Percentiles rank a stretch among this genome's conserved stretches.
These are phyloP conservation scores for Corymbia maculata DNA, from an alignment of 345 rosid species.

Conservation along the genomic window DNA sequence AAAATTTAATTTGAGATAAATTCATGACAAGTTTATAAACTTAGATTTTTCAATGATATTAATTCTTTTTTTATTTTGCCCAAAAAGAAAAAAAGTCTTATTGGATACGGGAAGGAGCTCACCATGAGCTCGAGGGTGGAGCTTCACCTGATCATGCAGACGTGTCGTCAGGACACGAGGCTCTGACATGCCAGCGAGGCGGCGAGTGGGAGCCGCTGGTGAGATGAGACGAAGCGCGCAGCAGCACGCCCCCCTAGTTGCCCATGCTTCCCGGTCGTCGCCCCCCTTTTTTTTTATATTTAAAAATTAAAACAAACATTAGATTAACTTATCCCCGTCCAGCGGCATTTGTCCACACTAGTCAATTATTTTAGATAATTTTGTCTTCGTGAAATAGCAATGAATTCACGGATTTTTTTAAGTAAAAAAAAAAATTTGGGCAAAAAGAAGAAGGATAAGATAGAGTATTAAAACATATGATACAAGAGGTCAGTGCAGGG, in stretches of 20 bases:
- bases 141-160: not conserved
- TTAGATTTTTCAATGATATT: too few species aligned
- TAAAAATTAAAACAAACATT: too few species aligned
- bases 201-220: constrained; percentile 14
- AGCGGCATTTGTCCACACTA: not conserved
- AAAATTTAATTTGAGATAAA: too few species aligned
- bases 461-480: not conserved
- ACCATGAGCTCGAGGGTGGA: not conserved
- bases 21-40: too few species aligned
- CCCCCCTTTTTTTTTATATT: not conserved
- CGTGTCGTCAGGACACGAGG: not conserved
- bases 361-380: too few species aligned
- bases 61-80: too few species aligned
- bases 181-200: constrained; percentile 7
- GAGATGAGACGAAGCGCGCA: not conserved
- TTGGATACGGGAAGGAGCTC: not conserved
- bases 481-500: not conserved
- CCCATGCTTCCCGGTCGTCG: not conserved
- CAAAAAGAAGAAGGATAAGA: not conserved
- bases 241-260: not conserved
- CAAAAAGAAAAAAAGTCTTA: too few species aligned
- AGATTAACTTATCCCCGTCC: not conserved
- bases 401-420: too few species aligned
- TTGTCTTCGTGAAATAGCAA: too few species aligned
- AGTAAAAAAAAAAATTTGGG: not conserved